phyloP scores from a whole-genome alignment of 345 rosid species.

The Salix udensis region DNA sequence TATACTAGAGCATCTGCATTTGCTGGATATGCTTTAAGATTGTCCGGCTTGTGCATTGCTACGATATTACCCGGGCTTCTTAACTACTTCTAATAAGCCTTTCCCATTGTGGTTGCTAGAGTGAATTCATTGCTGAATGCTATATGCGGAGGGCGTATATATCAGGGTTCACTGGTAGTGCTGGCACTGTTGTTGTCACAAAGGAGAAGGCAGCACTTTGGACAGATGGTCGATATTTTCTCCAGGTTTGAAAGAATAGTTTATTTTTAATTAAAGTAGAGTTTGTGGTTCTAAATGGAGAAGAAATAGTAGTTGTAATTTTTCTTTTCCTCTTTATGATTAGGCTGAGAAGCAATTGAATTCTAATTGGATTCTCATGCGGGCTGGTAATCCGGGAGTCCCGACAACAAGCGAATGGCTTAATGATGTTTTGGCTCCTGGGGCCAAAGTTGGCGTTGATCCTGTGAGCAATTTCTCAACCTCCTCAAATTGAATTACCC shows the following conservation, averaged over 20 bases:
- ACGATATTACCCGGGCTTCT: background rate
- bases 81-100: constrained; percentile 2
- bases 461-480: constrained; percentile 64
- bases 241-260: constrained; percentile 58
- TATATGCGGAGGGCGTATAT: constrained; percentile 73
- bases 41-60: too few species aligned
- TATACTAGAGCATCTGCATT: too few species aligned
- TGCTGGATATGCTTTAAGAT: too few species aligned
- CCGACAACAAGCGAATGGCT: constrained; percentile 88
- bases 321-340: constrained; percentile 8
- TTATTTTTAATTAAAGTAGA: too few species aligned
- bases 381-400: constrained; percentile 87
- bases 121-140: constrained; percentile 97
- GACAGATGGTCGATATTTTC: constrained; percentile 98
- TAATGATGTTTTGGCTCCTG: constrained; percentile 73
- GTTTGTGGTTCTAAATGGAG: background rate
- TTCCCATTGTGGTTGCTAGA: constrained; percentile 38
- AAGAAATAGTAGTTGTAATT: background rate
- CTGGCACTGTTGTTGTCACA: constrained; percentile 85
- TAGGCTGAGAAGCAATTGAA: constrained; percentile 88
- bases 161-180: constrained; percentile 92
- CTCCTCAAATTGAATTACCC: constrained; percentile 17
- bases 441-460: constrained; percentile 87
- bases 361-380: constrained; percentile 89
- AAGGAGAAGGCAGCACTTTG: constrained; percentile 91